Conservation (phyloP, 2,329 filamentous ascomycete genomes). For the Alternaria sp. region DNA sequence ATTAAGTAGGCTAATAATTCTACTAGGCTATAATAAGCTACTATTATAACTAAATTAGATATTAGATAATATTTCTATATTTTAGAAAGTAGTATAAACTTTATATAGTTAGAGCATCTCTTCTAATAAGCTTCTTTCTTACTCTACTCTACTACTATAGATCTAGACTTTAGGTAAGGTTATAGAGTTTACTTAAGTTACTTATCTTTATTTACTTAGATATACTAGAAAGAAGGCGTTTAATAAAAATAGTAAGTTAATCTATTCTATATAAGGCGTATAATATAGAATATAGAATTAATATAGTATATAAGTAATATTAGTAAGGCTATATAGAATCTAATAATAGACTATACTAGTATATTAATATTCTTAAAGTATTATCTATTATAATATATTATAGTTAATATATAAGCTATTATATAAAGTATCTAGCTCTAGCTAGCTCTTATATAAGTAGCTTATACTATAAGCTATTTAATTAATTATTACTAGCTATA, state of each 20-base stretch:
- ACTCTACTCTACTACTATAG: slow-evolving; percentile 29
- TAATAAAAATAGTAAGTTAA: slow-evolving; percentile 46
- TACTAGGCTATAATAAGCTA: slow-evolving; percentile 8
- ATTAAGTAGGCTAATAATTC: slow-evolving; percentile 45
- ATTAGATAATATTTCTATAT: slow-evolving; percentile 7
- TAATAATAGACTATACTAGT: slow-evolving; percentile 34
- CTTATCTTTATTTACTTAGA: slow-evolving; percentile 44
- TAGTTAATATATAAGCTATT: slow-evolving; percentile 20
- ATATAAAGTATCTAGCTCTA: slow-evolving; percentile 18
- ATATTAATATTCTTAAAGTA: slow-evolving; percentile 2
- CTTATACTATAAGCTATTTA: slow-evolving; percentile 26
- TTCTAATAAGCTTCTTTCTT: slow-evolving; percentile 31
- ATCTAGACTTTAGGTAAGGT: slow-evolving; percentile 42
- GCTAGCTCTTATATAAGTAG: slow-evolving; percentile 15
- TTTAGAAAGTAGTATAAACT: slow-evolving; percentile 29
- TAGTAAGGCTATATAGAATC: slow-evolving; percentile 40
- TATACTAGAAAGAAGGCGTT: slow-evolving; percentile 48
- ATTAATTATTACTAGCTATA: slow-evolving; percentile 18
- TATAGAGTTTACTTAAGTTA: slow-evolving; percentile 25
- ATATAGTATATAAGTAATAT: slow-evolving; percentile 25
- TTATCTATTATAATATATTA: slow-evolving; percentile 20
- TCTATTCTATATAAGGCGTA: not conserved
- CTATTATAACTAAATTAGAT: slow-evolving; percentile 1
- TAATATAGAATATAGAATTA: slow-evolving; percentile 6
- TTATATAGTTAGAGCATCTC: slow-evolving; percentile 32